Percentiles rank a stretch among this genome's conserved stretches.
These are phyloP conservation scores for Lentinula edodes DNA, from an alignment of 768 basidiomycete species.

Conservation along the genomic window DNA sequence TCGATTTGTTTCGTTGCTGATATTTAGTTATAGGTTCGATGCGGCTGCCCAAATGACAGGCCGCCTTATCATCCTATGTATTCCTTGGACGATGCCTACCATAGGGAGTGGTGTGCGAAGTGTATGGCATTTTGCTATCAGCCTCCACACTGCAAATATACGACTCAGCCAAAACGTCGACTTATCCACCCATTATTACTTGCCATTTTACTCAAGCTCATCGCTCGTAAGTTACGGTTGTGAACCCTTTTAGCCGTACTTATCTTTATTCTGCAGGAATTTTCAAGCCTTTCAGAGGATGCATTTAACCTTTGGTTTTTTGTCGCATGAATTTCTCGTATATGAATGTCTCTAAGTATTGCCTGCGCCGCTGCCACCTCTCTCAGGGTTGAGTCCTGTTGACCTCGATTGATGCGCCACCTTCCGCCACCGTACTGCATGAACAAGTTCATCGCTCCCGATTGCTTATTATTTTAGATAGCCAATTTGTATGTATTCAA, in stretches of 20 bases:
- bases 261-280: background rate
- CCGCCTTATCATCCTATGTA: slow-evolving; percentile 23
- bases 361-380: background rate
- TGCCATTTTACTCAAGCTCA: background rate
- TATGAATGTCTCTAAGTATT: background rate
- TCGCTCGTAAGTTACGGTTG: background rate
- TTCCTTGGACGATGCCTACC: slow-evolving; percentile 26
- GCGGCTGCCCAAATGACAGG: slow-evolving; percentile 27
- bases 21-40: slow-evolving; percentile 13
- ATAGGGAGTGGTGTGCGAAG: slow-evolving; percentile 25
- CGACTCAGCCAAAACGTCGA: background rate
- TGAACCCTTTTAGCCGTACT: background rate
- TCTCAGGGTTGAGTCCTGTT: background rate
- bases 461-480: too few species aligned
- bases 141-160: slow-evolving; percentile 16
- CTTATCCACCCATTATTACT: background rate
- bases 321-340: background rate
- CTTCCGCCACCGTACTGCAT: too few species aligned
- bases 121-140: slow-evolving; percentile 24
- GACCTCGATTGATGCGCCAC: too few species aligned
- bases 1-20: background rate
- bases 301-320: background rate
- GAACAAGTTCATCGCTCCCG: too few species aligned
- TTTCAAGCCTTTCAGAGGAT: background rate
- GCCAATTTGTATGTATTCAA: too few species aligned